Base-by-base conservation (phyloP, 352 stramenopile species). In the Pythium phragmitis region DNA sequence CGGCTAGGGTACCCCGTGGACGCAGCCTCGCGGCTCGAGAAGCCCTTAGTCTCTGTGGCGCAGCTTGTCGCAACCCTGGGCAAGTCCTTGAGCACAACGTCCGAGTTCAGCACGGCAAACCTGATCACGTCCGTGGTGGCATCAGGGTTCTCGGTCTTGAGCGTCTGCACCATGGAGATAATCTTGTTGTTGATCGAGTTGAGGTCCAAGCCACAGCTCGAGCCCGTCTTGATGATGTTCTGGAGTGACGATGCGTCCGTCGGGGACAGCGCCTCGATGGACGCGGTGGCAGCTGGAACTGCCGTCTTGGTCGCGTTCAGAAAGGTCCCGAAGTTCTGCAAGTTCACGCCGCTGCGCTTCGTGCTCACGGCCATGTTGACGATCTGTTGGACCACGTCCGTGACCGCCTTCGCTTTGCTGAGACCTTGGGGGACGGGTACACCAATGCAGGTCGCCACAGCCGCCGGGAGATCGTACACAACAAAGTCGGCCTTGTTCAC, bases 41-140 rank as follows among this genome's bases (percentile, higher is more conserved):
- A 68, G 58, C n/a, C 55, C 45, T 7, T 45, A 26, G 9, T 49
- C 41, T n/a, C 23, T 59, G 37, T 46, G 23, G 41, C 11, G 30
- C 57, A 87, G 46, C 73, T 77, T 7, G 78, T 84, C 4, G 83
- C 66, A 0, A 23, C 68, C 0, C 79, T 80, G 75, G 82, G 77
- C 12, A 91, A 71, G 17, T 89, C 75, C 5, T 72, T 75, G 39
- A 83, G 48, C 23, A 88, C 66, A 2, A 91, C 52, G 7, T 79
- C 51, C 50, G 78, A 80, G 45, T 69, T 68, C 51, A 68, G 68
- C 39, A 89, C 60, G 11, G 58, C 30, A 2, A 75, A 66, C 6
- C 69, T 70, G 54, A 91, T 75, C n/a, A 77, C 57, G 12, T 67
- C 56, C 6, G 68, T 52, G 0, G 75, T 61, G 5, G 60, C 77